phyloP scores from a whole-genome alignment of 2,329 filamentous ascomycete genomes.

The Lasiodiplodia gonubiensis region DNA sequence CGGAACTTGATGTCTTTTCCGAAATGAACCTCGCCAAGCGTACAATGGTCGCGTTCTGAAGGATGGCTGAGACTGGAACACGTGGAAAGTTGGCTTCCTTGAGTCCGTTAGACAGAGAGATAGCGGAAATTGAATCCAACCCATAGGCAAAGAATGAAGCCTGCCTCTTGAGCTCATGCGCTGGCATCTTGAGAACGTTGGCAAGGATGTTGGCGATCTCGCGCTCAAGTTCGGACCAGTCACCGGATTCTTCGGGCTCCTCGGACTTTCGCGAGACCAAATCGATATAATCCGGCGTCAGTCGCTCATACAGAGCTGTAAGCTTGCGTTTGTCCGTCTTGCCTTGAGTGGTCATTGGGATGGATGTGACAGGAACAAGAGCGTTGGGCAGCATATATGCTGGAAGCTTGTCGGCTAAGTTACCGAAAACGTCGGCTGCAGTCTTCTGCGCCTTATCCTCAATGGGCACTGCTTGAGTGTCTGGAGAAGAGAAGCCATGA shows the following conservation, averaged over 20 bases:
- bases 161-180: constrained; percentile 61
- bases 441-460: constrained; percentile 37
- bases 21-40: constrained; percentile 55
- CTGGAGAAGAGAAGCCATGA: constrained; percentile 28
- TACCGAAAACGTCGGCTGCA: constrained; percentile 57
- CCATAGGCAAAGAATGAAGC: constrained; percentile 80
- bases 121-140: constrained; percentile 82
- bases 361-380: constrained; percentile 69
- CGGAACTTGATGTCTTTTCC: neutral
- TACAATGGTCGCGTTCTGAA: constrained; percentile 71
- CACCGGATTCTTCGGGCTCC: constrained; percentile 42
- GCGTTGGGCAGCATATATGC: constrained; percentile 80
- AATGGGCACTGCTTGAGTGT: constrained; percentile 49
- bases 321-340: constrained; percentile 72
- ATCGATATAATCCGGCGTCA: constrained; percentile 57
- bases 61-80: constrained; percentile 70
- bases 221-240: constrained; percentile 63
- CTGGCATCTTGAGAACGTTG: constrained; percentile 54
- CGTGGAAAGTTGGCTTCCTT: constrained; percentile 52
- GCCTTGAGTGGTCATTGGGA: constrained; percentile 76
- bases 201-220: constrained; percentile 63
- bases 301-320: constrained; percentile 50
- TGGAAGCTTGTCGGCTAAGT: constrained; percentile 64
- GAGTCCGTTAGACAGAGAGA: constrained; percentile 68
- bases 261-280: constrained; percentile 42